A percentile compares a stretch with the other conserved stretches of the same genome.
Conservation (phyloP, 192 early-diverging fungal species). For the Lobosporangium transversale region DNA sequence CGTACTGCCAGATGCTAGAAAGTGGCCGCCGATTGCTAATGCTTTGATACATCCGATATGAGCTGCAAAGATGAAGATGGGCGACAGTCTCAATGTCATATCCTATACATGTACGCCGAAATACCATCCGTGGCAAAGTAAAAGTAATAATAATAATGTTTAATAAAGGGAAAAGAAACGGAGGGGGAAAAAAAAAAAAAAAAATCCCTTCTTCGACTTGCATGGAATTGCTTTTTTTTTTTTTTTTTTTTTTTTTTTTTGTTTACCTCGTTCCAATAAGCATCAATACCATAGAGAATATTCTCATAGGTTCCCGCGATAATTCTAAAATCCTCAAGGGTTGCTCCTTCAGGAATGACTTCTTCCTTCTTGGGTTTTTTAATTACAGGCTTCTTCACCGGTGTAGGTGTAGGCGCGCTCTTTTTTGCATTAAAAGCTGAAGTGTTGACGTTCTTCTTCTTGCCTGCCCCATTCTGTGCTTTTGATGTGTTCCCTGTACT, state of each 20-base stretch:
- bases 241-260: no score
- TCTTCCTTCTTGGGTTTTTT: slow-evolving; percentile 45
- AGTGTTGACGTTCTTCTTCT: slow-evolving; percentile 21
- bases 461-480: neutral
- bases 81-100: slow-evolving; percentile 61
- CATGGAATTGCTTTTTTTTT: no score
- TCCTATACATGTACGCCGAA: slow-evolving; percentile 34
- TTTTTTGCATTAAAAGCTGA: slow-evolving; percentile 13
- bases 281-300: slow-evolving; percentile 93
- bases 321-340: slow-evolving; percentile 66
- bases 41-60: slow-evolving; percentile 96
- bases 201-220: no score
- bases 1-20: slow-evolving; percentile 93
- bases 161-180: no score
- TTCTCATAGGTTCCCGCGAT: slow-evolving; percentile 95
- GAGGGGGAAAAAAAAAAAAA: no score
- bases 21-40: slow-evolving; percentile 76
- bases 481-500: neutral
- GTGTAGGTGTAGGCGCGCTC: slow-evolving; percentile 9
- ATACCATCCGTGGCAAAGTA: slow-evolving; percentile 1
- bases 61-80: slow-evolving; percentile 94
- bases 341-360: slow-evolving; percentile 30
- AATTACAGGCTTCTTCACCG: slow-evolving; percentile 14
- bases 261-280: slow-evolving; percentile 58
- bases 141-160: slow-evolving; percentile 1